These are phyloP conservation scores for Potentilla sterilis DNA, from an alignment of 306 rosid species.

Conservation along the genomic window DNA sequence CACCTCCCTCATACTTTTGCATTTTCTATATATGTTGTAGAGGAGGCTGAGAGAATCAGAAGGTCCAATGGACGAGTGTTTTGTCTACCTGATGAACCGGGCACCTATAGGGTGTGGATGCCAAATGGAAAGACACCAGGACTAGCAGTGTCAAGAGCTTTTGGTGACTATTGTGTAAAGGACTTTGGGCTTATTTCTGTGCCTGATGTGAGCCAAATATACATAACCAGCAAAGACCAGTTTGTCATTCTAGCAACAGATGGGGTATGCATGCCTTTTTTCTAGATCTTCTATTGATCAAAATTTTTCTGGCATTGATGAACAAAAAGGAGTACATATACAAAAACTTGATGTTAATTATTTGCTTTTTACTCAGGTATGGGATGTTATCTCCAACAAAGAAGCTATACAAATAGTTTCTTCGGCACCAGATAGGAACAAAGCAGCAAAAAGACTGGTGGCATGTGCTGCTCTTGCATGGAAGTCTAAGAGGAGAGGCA, in stretches of 20 bases:
- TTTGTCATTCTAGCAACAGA: slow-evolving; percentile 75
- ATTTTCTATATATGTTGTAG: slow-evolving; percentile 18
- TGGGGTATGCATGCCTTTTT: slow-evolving; percentile 45
- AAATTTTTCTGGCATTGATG: background rate
- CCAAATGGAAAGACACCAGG: slow-evolving; percentile 62
- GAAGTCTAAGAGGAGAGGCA: slow-evolving; percentile 64
- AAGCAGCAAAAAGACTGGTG: slow-evolving; percentile 60
- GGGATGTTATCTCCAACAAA: slow-evolving; percentile 72
- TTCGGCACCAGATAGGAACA: slow-evolving; percentile 42
- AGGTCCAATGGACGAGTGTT: slow-evolving; percentile 53
- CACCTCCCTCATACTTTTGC: background rate
- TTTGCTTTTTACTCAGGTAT: slow-evolving; percentile 37
- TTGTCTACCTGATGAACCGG: slow-evolving; percentile 67
- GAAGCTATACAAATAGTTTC: slow-evolving; percentile 64
- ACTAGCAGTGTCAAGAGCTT: slow-evolving; percentile 68
- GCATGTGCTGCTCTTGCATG: slow-evolving; percentile 56
- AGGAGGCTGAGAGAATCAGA: slow-evolving; percentile 67
- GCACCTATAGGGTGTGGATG: slow-evolving; percentile 69
- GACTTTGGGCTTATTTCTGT: slow-evolving; percentile 66
- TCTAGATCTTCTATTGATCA: background rate
- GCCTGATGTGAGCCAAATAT: slow-evolving; percentile 58
- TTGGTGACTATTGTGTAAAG: slow-evolving; percentile 68
- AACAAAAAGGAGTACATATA: background rate
- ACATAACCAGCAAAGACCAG: slow-evolving; percentile 46
- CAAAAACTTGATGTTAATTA: background rate